phyloP scores from a whole-genome alignment of 2,329 filamentous ascomycete species.

The Hirsutella minnesotensis region DNA sequence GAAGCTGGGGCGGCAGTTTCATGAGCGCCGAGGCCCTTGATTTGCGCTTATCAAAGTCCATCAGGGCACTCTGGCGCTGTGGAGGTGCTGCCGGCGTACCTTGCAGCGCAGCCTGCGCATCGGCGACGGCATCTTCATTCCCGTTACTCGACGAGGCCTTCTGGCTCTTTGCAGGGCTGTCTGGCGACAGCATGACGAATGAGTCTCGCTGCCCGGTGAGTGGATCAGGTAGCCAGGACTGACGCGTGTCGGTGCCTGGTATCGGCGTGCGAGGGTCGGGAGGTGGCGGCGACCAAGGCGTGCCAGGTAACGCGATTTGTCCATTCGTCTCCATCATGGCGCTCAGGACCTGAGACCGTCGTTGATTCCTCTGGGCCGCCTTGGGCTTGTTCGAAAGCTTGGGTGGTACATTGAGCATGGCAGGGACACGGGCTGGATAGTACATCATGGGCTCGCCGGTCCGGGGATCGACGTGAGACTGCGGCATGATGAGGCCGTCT shows the following conservation, averaged over 20 bases:
- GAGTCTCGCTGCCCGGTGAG: conserved; percentile 25
- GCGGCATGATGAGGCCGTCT: conserved; percentile 26
- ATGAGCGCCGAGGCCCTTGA: conserved; percentile 16
- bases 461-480: conserved; percentile 49
- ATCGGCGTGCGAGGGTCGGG: conserved; percentile 8
- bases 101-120: conserved; percentile 6
- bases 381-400: conserved; percentile 68
- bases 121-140: conserved; percentile 3
- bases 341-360: conserved; percentile 62
- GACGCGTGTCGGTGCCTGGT: conserved; percentile 9
- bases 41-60: conserved; percentile 19
- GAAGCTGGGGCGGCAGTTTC: conserved; percentile 65
- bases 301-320: conserved; percentile 3
- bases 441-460: conserved; percentile 78
- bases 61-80: conserved; percentile 20
- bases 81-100: conserved; percentile 13
- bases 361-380: conserved; percentile 50
- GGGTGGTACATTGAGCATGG: conserved; percentile 84
- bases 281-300: not conserved
- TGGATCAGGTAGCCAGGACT: conserved; percentile 35
- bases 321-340: conserved; percentile 32
- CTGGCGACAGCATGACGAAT: conserved; percentile 19
- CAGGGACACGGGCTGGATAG: conserved; percentile 89
- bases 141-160: conserved; percentile 8
- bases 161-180: conserved; percentile 10